Percentiles rank a stretch among this genome's conserved stretches.
Conservation (phyloP, 768 basidiomycete genomes). For the Lactarius pseudohatsudake region DNA sequence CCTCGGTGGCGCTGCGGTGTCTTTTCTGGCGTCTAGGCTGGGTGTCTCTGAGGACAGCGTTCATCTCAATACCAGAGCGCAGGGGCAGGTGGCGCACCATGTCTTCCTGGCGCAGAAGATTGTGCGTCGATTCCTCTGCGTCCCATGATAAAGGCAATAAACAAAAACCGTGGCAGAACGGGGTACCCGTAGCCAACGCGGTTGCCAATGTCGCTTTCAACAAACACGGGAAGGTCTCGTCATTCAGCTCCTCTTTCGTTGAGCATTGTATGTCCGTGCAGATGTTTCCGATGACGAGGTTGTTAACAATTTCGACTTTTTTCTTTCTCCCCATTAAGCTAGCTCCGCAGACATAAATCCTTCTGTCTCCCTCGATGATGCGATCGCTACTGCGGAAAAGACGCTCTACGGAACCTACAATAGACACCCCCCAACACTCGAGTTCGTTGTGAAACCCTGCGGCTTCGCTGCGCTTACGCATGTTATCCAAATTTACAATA, state of each 20-base stretch:
- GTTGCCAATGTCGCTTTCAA: constrained; percentile 49
- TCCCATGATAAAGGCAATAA: background rate
- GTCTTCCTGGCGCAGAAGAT: constrained; percentile 32
- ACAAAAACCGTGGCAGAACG: constrained; percentile 30
- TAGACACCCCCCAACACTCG: constrained; percentile 39
- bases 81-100: constrained; percentile 26
- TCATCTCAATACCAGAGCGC: constrained; percentile 26
- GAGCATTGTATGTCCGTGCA: constrained; percentile 38
- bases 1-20: constrained; percentile 29
- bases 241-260: constrained; percentile 50
- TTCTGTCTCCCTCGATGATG: constrained; percentile 37
- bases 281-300: background rate
- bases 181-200: constrained; percentile 42
- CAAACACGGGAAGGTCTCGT: constrained; percentile 41
- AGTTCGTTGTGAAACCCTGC: constrained; percentile 46
- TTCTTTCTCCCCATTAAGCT: background rate
- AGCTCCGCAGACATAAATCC: constrained; percentile 38
- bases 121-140: constrained; percentile 15
- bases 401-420: constrained; percentile 44
- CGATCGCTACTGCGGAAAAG: constrained; percentile 41
- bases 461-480: constrained; percentile 42
- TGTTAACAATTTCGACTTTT: background rate
- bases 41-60: constrained; percentile 26
- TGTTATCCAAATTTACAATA: constrained; percentile 45
- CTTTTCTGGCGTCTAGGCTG: constrained; percentile 32